Evolutionary conservation across 257 asterid genomes (phyloP).

Genomic region (Hygrophila difformis): DNA sequence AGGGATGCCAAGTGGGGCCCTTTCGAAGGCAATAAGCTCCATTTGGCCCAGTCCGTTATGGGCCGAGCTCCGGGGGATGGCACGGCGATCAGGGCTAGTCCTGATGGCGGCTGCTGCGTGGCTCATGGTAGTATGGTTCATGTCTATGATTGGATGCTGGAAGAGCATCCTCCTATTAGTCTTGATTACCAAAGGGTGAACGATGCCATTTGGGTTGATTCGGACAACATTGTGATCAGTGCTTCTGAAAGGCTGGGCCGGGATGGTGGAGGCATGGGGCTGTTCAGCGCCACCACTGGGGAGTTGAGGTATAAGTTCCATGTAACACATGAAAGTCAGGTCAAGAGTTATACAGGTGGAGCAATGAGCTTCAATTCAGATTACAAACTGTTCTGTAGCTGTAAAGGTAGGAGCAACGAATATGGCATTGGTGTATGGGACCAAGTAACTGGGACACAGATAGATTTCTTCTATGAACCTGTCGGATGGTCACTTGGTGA

Average conservation of each 20-base stretch:
- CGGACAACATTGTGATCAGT: constrained; percentile 55
- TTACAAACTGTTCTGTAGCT: constrained; percentile 71
- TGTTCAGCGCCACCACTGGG: constrained; percentile 53
- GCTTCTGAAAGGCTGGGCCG: constrained; percentile 79
- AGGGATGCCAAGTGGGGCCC: constrained; percentile 82
- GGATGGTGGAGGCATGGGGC: constrained; percentile 85
- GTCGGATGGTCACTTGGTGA: constrained; percentile 83
- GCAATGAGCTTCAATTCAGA: too few species aligned
- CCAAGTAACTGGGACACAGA: constrained; percentile 70
- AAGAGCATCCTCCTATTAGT: constrained; percentile 81
- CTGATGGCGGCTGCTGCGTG: too few species aligned
- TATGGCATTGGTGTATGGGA: constrained; percentile 97
- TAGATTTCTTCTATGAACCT: too few species aligned
- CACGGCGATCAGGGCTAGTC: constrained; percentile 92
- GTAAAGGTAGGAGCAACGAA: constrained; percentile 78
- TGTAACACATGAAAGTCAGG: constrained; percentile 58
- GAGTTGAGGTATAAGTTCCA: constrained; percentile 58
- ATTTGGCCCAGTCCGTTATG: constrained; percentile 27
- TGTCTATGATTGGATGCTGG: constrained; percentile 88
- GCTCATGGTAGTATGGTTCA: constrained; percentile 90
- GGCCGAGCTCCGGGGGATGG: constrained; percentile 91
- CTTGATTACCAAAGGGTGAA: too few species aligned
- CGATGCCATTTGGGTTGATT: constrained; percentile 67
- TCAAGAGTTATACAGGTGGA: constrained; percentile 72
- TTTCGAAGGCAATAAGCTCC: constrained; percentile 73